These are phyloP conservation scores for Penicillium sp. DNA, from an alignment of 2,329 filamentous ascomycete species.

Conservation along the genomic window DNA sequence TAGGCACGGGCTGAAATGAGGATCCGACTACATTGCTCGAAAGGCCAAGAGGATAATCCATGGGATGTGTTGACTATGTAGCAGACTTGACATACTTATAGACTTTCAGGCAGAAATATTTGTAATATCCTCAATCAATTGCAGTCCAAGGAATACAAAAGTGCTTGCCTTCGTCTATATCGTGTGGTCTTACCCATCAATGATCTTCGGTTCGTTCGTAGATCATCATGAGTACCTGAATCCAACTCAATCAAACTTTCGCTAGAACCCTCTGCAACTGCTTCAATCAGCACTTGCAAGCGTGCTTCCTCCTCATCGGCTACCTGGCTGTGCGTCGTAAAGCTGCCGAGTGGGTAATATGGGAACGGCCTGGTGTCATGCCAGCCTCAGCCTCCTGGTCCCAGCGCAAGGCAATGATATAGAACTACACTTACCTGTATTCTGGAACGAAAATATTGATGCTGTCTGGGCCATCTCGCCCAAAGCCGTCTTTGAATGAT, in stretches of 20 bases:
- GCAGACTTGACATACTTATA: not conserved
- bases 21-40: not conserved
- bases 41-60: not conserved
- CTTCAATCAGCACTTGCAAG: conserved; percentile 19
- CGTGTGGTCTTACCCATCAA: not conserved
- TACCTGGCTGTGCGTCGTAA: conserved; percentile 21
- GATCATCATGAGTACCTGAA: not conserved
- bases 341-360: conserved; percentile 27
- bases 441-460: conserved; percentile 21
- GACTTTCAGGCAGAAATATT: not conserved
- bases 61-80: not conserved
- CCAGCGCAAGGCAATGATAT: not conserved
- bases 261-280: not conserved
- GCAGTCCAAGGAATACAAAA: not conserved
- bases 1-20: too few species aligned
- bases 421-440: conserved; percentile 17
- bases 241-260: not conserved
- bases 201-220: not conserved
- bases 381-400: not conserved
- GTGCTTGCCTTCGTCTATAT: not conserved
- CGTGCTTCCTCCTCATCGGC: conserved; percentile 28
- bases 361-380: conserved; percentile 24
- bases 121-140: not conserved
- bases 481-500: conserved; percentile 17
- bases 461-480: conserved; percentile 6